Conservation (phyloP, 2,329 filamentous ascomycete genomes). For the Alternaria arborescens region DNA sequence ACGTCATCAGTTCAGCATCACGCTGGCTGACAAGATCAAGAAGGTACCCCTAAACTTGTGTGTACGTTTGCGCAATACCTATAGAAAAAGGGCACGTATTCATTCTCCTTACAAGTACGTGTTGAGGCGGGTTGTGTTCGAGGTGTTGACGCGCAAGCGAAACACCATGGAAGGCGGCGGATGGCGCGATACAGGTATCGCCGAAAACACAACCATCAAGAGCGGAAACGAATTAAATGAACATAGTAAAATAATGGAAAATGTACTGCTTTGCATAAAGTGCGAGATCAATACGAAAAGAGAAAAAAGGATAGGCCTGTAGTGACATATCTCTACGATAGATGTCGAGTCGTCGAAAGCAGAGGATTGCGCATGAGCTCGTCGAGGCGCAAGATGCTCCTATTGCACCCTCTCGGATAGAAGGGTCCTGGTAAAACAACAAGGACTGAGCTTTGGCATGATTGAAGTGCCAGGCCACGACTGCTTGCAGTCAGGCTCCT, state of each 20-base stretch:
- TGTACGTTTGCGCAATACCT: neutral
- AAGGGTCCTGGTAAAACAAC: neutral
- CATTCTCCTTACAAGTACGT: neutral
- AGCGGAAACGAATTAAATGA: neutral
- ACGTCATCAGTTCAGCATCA: slow-evolving; percentile 9
- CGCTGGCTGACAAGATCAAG: neutral
- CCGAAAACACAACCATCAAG: neutral
- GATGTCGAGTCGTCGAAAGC: neutral
- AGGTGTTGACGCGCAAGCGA: slow-evolving; percentile 2
- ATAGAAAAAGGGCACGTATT: neutral
- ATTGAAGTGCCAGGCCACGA: neutral
- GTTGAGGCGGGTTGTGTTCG: slow-evolving; percentile 1
- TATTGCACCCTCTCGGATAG: neutral
- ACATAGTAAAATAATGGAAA: neutral
- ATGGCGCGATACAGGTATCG: neutral
- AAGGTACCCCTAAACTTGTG: neutral
- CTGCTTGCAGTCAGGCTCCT: neutral
- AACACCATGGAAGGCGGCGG: neutral
- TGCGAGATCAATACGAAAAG: neutral
- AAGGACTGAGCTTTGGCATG: neutral
- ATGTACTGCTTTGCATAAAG: neutral
- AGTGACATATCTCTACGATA: neutral
- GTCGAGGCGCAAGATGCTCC: neutral
- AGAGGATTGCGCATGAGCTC: neutral
- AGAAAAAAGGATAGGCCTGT: neutral